Evolutionary conservation across 2,329 filamentous ascomycete genomes (phyloP), one percentile per base, ranked within the genome.

Genomic region (Incumbomyces delicatus): DNA sequence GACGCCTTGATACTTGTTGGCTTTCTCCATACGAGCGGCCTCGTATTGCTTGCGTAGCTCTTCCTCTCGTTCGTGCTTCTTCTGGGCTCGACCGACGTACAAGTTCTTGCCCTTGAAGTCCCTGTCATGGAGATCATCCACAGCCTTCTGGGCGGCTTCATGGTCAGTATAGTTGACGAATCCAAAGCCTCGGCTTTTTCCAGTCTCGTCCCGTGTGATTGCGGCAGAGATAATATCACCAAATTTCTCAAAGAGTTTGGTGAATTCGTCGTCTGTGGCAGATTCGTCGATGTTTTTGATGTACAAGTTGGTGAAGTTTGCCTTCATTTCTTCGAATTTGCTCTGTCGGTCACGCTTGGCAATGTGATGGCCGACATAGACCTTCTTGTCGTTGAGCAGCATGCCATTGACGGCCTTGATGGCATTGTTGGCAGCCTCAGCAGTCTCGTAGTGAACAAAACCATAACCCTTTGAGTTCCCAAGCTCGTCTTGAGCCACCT

Each of bases 241-340:
- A 62, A 80, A 94, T 70, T 82, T 82, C 76, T 92, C 86, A 61
- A 98, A 96, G 42, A 96, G 76, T 53, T 83, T 78, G 60, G 88
- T 87, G 81, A 98, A 96, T 66, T 96, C 85, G 7, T 96, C 89
- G 52, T 98, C 92, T 50, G 80, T 84, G 54, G 83, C 86, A 41
- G 95, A 90, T 31, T 73, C 63, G 61, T 82, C 80, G 60, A 98
- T 84, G 75, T 98, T 98, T 83, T 98, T 98, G 75, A 98, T 87
- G 74, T 98, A 98, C 70, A 98, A 83, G 70, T 98, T 98, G 76
- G 92, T 98, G 79, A 94, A 98, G 78, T 98, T 98, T 70, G 92
- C 92, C 83, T 98, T 98, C 90, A 98, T 98, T 78, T 98, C 92
- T 76, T 98, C 92, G 61, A 96, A 96, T 76, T 98, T 98, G 87